A percentile compares a stretch with the other conserved stretches of the same genome.
Evolutionary conservation across 495 filamentous ascomycete genomes (phyloP).

Genomic region (Penicillium coprophilum): DNA sequence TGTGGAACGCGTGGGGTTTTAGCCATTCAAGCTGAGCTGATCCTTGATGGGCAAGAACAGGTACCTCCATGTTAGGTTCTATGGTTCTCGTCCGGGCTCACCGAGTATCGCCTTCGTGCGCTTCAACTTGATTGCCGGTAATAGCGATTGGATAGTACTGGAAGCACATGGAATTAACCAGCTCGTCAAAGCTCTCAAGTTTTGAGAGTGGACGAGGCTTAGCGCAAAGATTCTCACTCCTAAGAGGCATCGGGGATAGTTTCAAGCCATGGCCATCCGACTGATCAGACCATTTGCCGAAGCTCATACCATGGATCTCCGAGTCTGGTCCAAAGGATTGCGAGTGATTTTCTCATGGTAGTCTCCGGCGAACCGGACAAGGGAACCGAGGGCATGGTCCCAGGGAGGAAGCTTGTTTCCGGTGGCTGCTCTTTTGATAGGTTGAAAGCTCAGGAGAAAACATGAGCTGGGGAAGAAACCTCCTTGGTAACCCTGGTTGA

Average conservation of each 20-base stretch:
- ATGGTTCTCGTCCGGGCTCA: constrained; percentile 3
- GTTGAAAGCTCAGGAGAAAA: constrained; percentile 5
- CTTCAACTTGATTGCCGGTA: background rate
- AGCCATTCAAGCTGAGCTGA: background rate
- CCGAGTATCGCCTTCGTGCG: background rate
- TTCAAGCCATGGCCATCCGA: too few species aligned
- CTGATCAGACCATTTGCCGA: background rate
- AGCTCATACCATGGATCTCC: constrained; percentile 8
- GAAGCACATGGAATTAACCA: background rate
- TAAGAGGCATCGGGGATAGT: background rate
- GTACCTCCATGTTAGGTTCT: background rate
- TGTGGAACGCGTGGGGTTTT: background rate
- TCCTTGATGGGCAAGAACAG: constrained; percentile 4
- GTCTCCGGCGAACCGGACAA: constrained; percentile 27
- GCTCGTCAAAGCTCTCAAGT: background rate
- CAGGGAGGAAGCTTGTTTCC: constrained; percentile 6
- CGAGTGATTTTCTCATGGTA: constrained; percentile 14
- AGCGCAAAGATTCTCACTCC: background rate
- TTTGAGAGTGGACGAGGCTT: background rate
- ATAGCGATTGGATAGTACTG: background rate
- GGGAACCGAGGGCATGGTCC: constrained; percentile 16
- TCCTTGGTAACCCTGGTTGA: background rate
- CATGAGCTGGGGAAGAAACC: background rate
- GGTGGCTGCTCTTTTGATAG: constrained; percentile 5
- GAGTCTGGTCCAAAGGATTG: constrained; percentile 11